Base-by-base conservation (phyloP, 2,329 filamentous ascomycete genomes). In the Alternaria arborescens region DNA sequence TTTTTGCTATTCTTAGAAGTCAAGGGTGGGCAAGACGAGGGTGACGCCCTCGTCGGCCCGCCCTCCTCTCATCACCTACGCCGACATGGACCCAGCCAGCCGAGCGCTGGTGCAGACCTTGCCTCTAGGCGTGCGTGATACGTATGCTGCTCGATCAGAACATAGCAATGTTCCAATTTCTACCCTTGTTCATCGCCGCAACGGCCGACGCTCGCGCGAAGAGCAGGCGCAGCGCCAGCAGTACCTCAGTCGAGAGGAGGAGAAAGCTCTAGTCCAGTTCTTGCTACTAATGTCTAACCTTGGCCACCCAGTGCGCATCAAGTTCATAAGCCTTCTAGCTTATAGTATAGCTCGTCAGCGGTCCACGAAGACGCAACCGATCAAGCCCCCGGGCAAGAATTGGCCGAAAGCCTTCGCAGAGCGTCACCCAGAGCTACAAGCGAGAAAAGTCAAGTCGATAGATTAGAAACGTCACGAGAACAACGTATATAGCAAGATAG, bases 141-240 rank as follows among this genome's bases (percentile, higher is more conserved):
- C 34, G 30, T 55, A 55, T 34, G 34, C 43, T 55, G 34, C 52
- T 38, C 43, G 36, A 5, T 50, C 43, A 51, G 51, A 55, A 30
- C 43, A 34, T 16, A 28, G 51, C 24, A 34, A 24, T 22, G 44
- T 60, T 30, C 51, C 57, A 20, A 20, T 20, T 51, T 24, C 28
- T 4, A 60, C 57, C 38, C 44, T 60, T 16, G 20, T 55, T 18
- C 12, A 38, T 55, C 36, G 57, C 26, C 46, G 18, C n/a, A n/a
- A 28, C 14, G 57, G 51, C 26, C 43, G 51, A 20, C 43, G 51
- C 22, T 60, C 10, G 10, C 8, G 6, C 7, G 34, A 36, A 5
- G 34, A 16, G 12, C 14, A 36, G 12, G 32, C 32, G 3, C 12
- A 36, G 12, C 14, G 12, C 11, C 32, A 36, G 32, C 32, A 16